Evolutionary conservation across 2,329 filamentous ascomycete species (phyloP), one percentile per base, ranked within the genome.

Genomic region (Aspergillus pseudonomiae): DNA sequence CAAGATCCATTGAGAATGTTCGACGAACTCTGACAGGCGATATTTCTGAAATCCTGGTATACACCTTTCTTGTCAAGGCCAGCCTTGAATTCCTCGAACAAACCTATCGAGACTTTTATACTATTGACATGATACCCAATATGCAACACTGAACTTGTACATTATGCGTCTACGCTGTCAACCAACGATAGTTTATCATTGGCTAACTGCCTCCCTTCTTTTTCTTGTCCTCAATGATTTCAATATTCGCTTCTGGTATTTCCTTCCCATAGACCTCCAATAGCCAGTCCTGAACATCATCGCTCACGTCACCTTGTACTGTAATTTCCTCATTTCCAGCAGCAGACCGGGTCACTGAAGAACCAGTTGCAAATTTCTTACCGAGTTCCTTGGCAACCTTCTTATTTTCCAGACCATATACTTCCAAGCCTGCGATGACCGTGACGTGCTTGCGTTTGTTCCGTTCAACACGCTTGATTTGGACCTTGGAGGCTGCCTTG

Each of bases 381-480:
- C 95, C 95, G 70, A 98, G 89, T 74, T 98, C 95, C 84, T 98
- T 98, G 63, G 94, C 90, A 9, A 96, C 85, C 83, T 97, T 98
- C 81, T 99, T 99, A 74, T 97, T 85, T 62, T 98, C 94, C 48
- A 98, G 79, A 0, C 93, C 93, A 74, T 97, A 96, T 0, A 90
- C 89, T 78, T 99, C 95, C 24, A 99, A 84, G 0, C 95, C 95
- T 7, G 88, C 88, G n/a, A 99, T 89, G 19, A 94, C 90, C 0
- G 95, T 99, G 60, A 99, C 94, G 77, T 89, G 96, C 83, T 99
- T 99, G 75, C 95, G 89, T 86, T 99, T 99, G 81, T 97, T 98
- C 67, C 95, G 89, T 84, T 98, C 95, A 72, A 99, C 95, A 30
- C 95, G 92, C 86, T 97, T 97, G 82, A 99, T 97, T 62, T 88